Percentiles rank a stretch among this genome's conserved stretches.
Evolutionary conservation across 139 green algal genomes (phyloP).

Genomic region (Closterium sp.): DNA sequence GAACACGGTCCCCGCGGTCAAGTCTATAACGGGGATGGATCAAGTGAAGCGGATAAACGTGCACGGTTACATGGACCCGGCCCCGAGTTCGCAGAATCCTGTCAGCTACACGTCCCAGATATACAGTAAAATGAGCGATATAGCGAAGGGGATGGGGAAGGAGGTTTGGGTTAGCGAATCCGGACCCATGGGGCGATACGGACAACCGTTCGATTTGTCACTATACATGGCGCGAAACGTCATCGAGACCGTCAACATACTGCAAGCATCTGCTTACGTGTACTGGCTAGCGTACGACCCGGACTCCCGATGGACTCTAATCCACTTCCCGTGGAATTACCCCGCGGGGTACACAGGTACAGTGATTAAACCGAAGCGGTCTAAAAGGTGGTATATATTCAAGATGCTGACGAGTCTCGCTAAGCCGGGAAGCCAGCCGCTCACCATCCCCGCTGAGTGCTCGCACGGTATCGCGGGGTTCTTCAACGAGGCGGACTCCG

Average conservation of each 20-base stretch:
- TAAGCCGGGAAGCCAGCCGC: neutral
- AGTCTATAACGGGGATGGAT: neutral
- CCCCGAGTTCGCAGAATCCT: neutral
- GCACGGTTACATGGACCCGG: neutral
- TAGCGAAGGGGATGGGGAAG: slow-evolving; percentile 25
- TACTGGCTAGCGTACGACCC: slow-evolving; percentile 46
- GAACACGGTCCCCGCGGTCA: neutral
- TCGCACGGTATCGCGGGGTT: neutral
- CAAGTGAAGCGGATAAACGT: neutral
- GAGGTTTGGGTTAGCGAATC: slow-evolving; percentile 51
- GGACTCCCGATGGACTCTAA: neutral
- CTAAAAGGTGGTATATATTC: neutral
- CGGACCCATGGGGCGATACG: slow-evolving; percentile 21
- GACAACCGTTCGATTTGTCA: slow-evolving; percentile 11
- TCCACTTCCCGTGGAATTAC: neutral
- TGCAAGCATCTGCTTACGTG: slow-evolving; percentile 43
- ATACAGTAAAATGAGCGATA: slow-evolving; percentile 10
- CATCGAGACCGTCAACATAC: slow-evolving; percentile 33
- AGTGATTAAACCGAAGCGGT: neutral
- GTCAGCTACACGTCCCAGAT: neutral
- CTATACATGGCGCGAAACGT: slow-evolving; percentile 34
- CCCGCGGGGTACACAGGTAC: neutral
- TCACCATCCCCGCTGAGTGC: neutral
- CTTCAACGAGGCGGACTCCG: neutral
- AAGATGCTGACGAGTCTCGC: neutral